Evolutionary conservation across 2,329 filamentous ascomycete genomes (phyloP), one percentile per base, ranked within the genome.

Genomic region (Phoma herbarum): DNA sequence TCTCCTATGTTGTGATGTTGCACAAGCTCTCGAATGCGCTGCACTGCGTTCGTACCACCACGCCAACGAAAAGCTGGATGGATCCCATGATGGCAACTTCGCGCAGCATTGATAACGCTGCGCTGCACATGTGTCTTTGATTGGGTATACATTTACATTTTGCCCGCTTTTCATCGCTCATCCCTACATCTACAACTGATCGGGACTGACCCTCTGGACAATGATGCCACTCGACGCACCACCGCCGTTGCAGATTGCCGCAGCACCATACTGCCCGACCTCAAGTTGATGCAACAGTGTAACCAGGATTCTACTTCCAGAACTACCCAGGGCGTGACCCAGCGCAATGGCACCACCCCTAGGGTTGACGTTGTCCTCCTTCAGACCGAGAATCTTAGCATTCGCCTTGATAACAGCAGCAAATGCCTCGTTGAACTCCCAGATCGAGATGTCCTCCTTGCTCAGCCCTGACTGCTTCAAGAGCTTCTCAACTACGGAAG

Each of bases 381-480:
- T 85, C 2, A 97, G 85, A 42, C 90, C 91, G 31, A 97, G 85
- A 62, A 96, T 93, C 89, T 96, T 93, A 71, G 92, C 90, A 74
- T 98, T 97, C 41, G 94, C 93, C 75, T 95, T 93, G 78, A 97
- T 95, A 28, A 97, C 93, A 4, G 91, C 92, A 26, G 95, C 94
- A 75, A 99, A 99, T 0, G 95, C 95, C 81, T 99, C 95, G 78
- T 99, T 99, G 79, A 99, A 97, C 77, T 98, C 95, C 94, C 95
- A 98, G 22, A 97, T 82, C 5, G 94, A 89, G 44, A 99, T 92
- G 77, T 98, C 91, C 45, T 96, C 90, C 79, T 93, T 92, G 64
- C 87, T 92, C 66, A 99, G 93, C 11, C 94, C 93, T 0, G 95
- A 95, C 57, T 93, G 86, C 78, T 93, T 86, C 49, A 99, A 84